Conservation (phyloP, 2,329 filamentous ascomycete genomes). For the Sporothrix curviconia region DNA sequence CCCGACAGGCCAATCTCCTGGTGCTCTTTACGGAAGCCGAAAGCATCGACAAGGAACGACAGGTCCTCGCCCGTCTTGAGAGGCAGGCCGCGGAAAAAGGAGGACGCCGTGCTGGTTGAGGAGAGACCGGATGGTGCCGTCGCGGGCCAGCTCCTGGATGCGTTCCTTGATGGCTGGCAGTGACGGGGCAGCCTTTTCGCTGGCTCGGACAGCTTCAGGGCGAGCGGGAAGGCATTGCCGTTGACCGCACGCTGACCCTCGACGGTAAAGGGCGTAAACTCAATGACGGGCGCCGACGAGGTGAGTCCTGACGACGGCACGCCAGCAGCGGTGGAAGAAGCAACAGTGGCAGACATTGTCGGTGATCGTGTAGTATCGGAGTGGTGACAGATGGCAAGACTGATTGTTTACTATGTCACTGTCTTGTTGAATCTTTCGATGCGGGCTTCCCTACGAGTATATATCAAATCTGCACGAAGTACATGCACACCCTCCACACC, state of each 20-base stretch:
- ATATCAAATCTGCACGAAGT: too few relatives aligned
- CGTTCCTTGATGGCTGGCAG: neutral
- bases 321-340: neutral
- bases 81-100: constrained; percentile 23
- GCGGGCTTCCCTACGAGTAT: too few relatives aligned
- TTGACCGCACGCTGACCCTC: neutral
- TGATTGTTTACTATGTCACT: too few relatives aligned
- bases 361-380: too few relatives aligned
- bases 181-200: neutral
- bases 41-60: constrained; percentile 23
- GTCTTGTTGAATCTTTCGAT: too few relatives aligned
- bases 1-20: constrained; percentile 20
- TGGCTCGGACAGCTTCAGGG: neutral
- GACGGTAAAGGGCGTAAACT: neutral
- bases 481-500: too few relatives aligned
- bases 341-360: neutral
- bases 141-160: neutral
- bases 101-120: constrained; percentile 19
- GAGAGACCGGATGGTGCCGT: neutral
- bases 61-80: constrained; percentile 22
- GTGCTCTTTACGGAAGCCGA: constrained; percentile 18
- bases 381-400: too few relatives aligned
- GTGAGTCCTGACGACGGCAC: neutral
- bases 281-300: neutral
- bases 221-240: neutral